Percentiles rank a stretch among this genome's conserved stretches.
These are phyloP conservation scores for Elaeis oleifera DNA, from an alignment of 202 grass and related monocot species.

Conservation along the genomic window DNA sequence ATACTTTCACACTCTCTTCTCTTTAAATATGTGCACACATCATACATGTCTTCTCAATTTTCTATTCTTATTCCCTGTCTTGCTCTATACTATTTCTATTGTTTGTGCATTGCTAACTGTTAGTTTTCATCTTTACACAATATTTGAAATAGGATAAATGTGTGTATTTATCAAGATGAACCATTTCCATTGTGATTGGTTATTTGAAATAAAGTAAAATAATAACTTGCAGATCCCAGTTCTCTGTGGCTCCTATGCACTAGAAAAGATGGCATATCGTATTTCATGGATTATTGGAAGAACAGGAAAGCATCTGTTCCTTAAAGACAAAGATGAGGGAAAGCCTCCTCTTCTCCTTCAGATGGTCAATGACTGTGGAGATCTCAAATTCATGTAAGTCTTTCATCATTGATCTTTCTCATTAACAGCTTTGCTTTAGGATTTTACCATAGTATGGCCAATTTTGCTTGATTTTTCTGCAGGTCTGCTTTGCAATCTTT, in stretches of 20 bases:
- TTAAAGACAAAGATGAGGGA: constrained; percentile 60
- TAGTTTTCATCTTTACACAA: not conserved
- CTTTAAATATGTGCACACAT: too few relatives aligned
- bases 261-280: constrained; percentile 70
- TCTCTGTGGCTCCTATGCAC: constrained; percentile 43
- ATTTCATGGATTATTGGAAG: constrained; percentile 61
- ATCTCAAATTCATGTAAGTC: constrained; percentile 76
- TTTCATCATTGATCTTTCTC: not conserved
- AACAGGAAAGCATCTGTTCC: constrained; percentile 80
- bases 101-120: too few relatives aligned
- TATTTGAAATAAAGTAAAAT: too few relatives aligned
- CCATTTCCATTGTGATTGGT: too few relatives aligned
- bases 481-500: constrained; percentile 89
- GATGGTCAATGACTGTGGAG: constrained; percentile 66
- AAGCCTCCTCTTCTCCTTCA: constrained; percentile 88
- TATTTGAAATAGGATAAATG: not conserved
- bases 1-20: too few relatives aligned
- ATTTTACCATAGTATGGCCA: constrained; percentile 14
- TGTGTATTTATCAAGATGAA: too few relatives aligned
- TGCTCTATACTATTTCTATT: too few relatives aligned
- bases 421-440: constrained; percentile 3
- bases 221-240: constrained; percentile 52
- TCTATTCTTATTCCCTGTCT: too few relatives aligned
- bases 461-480: constrained; percentile 25
- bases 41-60: too few relatives aligned